These are phyloP conservation scores for Lentinula raphanica DNA, from an alignment of 768 basidiomycete genomes.

Conservation along the genomic window DNA sequence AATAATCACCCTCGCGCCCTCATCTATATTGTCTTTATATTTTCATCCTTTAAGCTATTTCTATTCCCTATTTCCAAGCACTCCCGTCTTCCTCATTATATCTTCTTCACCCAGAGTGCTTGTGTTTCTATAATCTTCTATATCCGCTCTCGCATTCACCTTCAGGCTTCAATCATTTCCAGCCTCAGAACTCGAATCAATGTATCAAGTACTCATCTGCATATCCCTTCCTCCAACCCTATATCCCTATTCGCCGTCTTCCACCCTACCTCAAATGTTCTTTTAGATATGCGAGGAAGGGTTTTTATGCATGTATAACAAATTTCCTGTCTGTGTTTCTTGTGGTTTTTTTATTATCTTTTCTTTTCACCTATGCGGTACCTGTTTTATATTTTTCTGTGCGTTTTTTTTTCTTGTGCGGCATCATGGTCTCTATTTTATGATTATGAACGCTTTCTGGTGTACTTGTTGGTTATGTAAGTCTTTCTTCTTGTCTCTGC, in stretches of 20 bases:
- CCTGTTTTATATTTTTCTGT: constrained; percentile 4
- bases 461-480: constrained; percentile 7
- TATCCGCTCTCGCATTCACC: neutral
- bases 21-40: constrained; percentile 3
- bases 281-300: constrained; percentile 1
- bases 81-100: neutral
- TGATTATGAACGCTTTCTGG: constrained; percentile 5
- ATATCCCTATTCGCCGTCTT: neutral
- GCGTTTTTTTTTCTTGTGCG: neutral
- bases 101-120: constrained; percentile 11
- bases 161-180: neutral
- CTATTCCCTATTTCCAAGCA: constrained; percentile 1
- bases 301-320: constrained; percentile 3
- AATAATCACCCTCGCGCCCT: neutral
- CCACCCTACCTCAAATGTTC: neutral
- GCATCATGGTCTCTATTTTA: constrained; percentile 4
- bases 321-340: constrained; percentile 2
- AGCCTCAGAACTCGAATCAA: constrained; percentile 7
- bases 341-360: neutral
- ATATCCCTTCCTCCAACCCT: constrained; percentile 4
- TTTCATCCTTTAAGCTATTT: constrained; percentile 11
- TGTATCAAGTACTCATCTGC: constrained; percentile 8
- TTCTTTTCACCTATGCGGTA: neutral
- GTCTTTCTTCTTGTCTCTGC: neutral
- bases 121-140: constrained; percentile 12